phyloP scores from a whole-genome alignment of 805 yeast species.

The Candida takata region DNA sequence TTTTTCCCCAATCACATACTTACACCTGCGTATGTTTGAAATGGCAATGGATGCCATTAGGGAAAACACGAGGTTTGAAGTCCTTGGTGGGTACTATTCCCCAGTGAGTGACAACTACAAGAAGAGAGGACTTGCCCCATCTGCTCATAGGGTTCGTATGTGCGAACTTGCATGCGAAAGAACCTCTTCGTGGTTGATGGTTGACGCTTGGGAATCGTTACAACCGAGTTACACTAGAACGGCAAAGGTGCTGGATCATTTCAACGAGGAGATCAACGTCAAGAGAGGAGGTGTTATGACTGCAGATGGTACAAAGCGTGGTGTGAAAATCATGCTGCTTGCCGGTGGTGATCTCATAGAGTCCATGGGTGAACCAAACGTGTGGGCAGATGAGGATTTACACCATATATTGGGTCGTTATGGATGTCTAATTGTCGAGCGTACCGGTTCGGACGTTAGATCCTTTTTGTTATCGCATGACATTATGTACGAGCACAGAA shows the following conservation, averaged over 20 bases:
- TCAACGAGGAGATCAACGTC: conserved; percentile 89
- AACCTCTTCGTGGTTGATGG: conserved; percentile 97
- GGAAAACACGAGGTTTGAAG: conserved; percentile 91
- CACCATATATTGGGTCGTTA: conserved; percentile 93
- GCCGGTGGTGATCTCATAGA: conserved; percentile 98
- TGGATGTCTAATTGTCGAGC: conserved; percentile 93
- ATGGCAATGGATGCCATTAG: conserved; percentile 94
- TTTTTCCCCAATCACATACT: conserved; percentile 89
- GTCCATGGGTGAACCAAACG: conserved; percentile 99
- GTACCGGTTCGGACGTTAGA: conserved; percentile 95
- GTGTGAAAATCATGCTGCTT: conserved; percentile 88
- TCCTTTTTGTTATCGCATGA: conserved; percentile 89
- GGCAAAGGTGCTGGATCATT: conserved; percentile 92
- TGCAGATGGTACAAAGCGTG: conserved; percentile 54
- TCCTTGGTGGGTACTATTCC: conserved; percentile 91
- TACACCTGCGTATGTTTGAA: conserved; percentile 95
- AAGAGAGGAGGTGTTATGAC: conserved; percentile 78
- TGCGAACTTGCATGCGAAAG: conserved; percentile 97
- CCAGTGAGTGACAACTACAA: conserved; percentile 92
- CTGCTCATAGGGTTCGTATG: conserved; percentile 92
- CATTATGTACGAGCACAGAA: conserved; percentile 93
- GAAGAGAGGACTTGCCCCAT: conserved; percentile 86
- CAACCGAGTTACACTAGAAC: conserved; percentile 90
- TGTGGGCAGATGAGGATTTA: conserved; percentile 94
- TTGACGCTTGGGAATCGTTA: conserved; percentile 97